Base-by-base conservation (phyloP, 441 rosid species). In the Brassica balearica region DNA sequence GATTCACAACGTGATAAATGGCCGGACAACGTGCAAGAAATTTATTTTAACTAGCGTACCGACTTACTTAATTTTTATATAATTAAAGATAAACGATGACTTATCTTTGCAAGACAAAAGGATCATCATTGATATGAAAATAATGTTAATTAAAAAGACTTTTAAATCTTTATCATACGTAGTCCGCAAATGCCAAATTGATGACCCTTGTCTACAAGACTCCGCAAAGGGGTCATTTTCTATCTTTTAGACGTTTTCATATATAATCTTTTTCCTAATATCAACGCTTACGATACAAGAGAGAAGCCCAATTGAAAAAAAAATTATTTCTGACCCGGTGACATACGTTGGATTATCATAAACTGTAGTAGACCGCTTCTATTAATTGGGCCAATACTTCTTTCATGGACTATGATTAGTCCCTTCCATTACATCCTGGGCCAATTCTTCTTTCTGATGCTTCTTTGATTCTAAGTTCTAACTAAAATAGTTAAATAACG, bases 1-100 rank as follows among this genome's bases (percentile, higher is more conserved):
- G n/a, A 8, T 12, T 53, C 65, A 69, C 43, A 71, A 65, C 76
- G 63, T 72, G 55, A 10, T 65, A 71, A 43, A 72, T 9, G 74
- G 81, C 77, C 65, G 81, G 69, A 78, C 77, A 78, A 78, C 77
- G 77, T 78, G 81, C 77, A 78, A 67, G 12, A 48, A 67, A 14
- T 1, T 29, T 72, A 60, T 59, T 72, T 65, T 59, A 59, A 66
- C 15, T 66, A 20, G 5, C 72, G 17, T 78, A 66, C 69, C 2
- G 3, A 56, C 29, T 58, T 43, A 14, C 66, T 19, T 65, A 17
- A 15, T 9, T 64, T 65, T 56, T 1, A 6, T 11, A 17, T 14
- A 19, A 17, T 56, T 43, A 72, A 65, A 75, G 55, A 67, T 65
- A 65, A 65, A 72, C 68, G 55, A 71, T 29, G 76, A 72, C 72